Conservation (phyloP, 345 rosid genomes). For the Litchi chinensis region DNA sequence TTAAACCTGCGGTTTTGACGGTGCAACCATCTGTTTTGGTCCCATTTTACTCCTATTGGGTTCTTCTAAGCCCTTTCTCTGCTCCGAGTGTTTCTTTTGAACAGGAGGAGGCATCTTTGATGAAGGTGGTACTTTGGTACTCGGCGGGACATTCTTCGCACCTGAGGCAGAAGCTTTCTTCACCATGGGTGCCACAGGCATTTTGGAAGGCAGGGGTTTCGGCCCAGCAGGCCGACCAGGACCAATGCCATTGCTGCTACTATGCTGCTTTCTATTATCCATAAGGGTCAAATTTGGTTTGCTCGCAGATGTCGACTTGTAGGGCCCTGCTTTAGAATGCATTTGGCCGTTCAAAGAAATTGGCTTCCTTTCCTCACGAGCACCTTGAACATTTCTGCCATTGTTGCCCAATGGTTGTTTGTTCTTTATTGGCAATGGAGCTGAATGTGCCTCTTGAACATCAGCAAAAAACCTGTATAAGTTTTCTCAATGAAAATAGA, state of each 20-base stretch:
- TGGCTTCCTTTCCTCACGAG: slow-evolving; percentile 55
- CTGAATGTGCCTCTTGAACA: slow-evolving; percentile 76
- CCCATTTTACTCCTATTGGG: slow-evolving; percentile 36
- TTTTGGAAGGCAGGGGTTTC: slow-evolving; percentile 47
- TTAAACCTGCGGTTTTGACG: slow-evolving; percentile 53
- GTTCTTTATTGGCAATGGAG: slow-evolving; percentile 51
- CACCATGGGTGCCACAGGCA: slow-evolving; percentile 35
- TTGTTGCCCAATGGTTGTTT: slow-evolving; percentile 47
- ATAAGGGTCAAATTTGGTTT: slow-evolving; percentile 29
- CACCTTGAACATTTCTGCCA: slow-evolving; percentile 44
- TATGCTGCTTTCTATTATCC: slow-evolving; percentile 55
- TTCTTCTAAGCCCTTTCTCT: slow-evolving; percentile 47
- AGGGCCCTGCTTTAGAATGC: slow-evolving; percentile 38
- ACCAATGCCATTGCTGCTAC: slow-evolving; percentile 50
- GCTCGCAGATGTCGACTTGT: slow-evolving; percentile 44
- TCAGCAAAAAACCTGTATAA: slow-evolving; percentile 71
- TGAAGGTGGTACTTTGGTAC: slow-evolving; percentile 41
- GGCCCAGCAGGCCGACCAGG: slow-evolving; percentile 54
- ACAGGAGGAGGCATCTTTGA: slow-evolving; percentile 48
- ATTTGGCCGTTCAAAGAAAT: slow-evolving; percentile 38
- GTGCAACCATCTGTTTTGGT: slow-evolving; percentile 45
- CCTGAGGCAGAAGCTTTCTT: slow-evolving; percentile 41
- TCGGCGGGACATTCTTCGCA: slow-evolving; percentile 39
- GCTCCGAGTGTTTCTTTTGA: slow-evolving; percentile 54
- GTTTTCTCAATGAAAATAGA: slow-evolving; percentile 62